phyloP scores from a whole-genome alignment of 805 yeast species.

The Candida suzukii region DNA sequence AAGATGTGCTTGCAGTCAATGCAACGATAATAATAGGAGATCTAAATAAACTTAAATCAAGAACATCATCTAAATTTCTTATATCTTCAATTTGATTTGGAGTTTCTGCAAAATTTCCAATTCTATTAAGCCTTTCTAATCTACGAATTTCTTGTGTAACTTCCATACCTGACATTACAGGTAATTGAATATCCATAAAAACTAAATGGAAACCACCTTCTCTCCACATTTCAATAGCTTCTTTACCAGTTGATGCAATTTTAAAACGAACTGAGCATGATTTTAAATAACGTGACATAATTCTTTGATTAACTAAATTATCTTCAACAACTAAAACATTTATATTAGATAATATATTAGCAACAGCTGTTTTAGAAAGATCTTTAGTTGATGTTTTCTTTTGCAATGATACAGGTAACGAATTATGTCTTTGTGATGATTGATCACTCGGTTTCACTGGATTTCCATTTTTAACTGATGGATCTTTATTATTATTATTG shows the following conservation, averaged over 20 bases:
- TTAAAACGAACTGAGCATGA: slow-evolving; percentile 79
- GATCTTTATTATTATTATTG: too few species aligned
- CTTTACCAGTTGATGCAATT: slow-evolving; percentile 89
- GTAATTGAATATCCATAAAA: slow-evolving; percentile 94
- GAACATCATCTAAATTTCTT: slow-evolving; percentile 37
- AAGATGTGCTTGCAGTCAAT: slow-evolving; percentile 83
- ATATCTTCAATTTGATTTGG: slow-evolving; percentile 8
- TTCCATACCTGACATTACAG: slow-evolving; percentile 92
- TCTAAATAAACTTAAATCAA: slow-evolving; percentile 60
- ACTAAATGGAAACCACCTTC: slow-evolving; percentile 92
- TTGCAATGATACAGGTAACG: background rate
- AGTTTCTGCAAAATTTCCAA: slow-evolving; percentile 47
- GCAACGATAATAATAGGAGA: slow-evolving; percentile 99
- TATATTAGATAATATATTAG: slow-evolving; percentile 77
- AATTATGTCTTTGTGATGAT: too few species aligned
- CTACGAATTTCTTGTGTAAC: slow-evolving; percentile 89
- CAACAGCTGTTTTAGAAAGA: slow-evolving; percentile 30
- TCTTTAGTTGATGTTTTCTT: slow-evolving; percentile 1
- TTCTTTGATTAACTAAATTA: slow-evolving; percentile 87
- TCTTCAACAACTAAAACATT: slow-evolving; percentile 94
- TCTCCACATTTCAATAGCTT: slow-evolving; percentile 92
- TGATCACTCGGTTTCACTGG: too few species aligned
- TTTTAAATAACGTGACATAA: slow-evolving; percentile 80
- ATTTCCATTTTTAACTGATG: too few species aligned
- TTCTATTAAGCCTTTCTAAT: slow-evolving; percentile 70